A percentile compares a stretch with the other conserved stretches of the same genome.
Conservation (phyloP, 371 early-diverging fungal species). For the Entomophthora muscae region DNA sequence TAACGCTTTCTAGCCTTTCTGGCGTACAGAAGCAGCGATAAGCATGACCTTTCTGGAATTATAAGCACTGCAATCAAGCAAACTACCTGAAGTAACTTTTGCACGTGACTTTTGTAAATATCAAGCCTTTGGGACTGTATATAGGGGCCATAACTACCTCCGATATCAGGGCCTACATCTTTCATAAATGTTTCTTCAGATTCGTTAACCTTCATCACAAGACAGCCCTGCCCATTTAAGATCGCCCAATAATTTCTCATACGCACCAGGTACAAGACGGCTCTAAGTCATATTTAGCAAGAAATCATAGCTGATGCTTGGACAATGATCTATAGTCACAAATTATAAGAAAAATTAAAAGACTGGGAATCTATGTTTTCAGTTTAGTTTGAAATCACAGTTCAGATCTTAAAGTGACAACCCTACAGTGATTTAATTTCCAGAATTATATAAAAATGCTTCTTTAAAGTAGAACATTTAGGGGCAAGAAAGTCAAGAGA, state of each 20-base stretch:
- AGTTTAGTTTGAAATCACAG: no score
- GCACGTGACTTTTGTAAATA: constrained; percentile 45
- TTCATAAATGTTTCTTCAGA: constrained; percentile 1
- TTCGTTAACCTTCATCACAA: constrained; percentile 47
- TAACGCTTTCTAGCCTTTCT: constrained; percentile 43
- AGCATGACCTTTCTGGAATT: constrained; percentile 38
- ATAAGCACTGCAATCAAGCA: neutral
- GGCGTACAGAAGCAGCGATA: constrained; percentile 81
- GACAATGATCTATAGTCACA: no score
- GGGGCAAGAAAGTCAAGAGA: no score
- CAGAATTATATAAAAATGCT: no score
- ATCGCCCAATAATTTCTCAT: constrained; percentile 37
- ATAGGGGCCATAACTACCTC: constrained; percentile 44
- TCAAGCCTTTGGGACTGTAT: constrained; percentile 57
- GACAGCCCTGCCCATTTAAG: constrained; percentile 63
- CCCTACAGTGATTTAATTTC: no score
- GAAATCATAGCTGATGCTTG: no score
- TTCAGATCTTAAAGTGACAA: no score
- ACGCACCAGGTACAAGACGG: constrained; percentile 61
- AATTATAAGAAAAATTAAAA: no score
- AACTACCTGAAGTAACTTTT: constrained; percentile 38
- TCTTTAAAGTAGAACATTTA: no score
- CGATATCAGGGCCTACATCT: constrained; percentile 31
- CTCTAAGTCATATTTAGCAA: no score
- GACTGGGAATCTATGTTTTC: no score